Conservation (phyloP, 805 yeast species). For the Saccharomycopsis amapae region DNA sequence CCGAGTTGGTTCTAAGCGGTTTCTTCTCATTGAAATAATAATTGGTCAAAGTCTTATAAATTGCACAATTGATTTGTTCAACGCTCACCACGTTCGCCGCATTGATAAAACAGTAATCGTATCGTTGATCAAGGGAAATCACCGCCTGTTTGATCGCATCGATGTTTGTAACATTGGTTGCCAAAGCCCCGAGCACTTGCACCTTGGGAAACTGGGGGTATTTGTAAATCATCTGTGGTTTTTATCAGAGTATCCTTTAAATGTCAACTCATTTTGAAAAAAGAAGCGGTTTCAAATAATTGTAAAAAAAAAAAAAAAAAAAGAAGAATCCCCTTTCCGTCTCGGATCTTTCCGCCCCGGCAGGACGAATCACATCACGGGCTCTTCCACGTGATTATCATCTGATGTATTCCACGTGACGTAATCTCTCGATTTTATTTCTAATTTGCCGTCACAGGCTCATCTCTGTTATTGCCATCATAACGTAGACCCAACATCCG, state of each 20-base stretch:
- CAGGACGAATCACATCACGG: too few relatives aligned
- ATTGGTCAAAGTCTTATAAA: constrained; percentile 13
- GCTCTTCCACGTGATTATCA: too few relatives aligned
- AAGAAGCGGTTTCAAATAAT: too few relatives aligned
- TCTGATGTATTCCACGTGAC: too few relatives aligned
- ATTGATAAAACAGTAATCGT: constrained; percentile 18
- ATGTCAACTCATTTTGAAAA: neutral
- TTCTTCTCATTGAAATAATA: neutral
- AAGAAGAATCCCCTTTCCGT: too few relatives aligned
- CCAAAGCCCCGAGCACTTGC: constrained; percentile 6
- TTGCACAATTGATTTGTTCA: constrained; percentile 16
- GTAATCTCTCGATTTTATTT: too few relatives aligned
- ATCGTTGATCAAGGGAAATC: constrained; percentile 4
- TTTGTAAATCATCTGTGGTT: neutral
- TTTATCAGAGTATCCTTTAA: neutral
- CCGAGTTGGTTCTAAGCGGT: constrained; percentile 10
- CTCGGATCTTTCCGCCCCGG: too few relatives aligned
- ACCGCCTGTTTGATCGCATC: constrained; percentile 15
- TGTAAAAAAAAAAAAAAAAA: too few relatives aligned
- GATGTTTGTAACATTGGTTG: constrained; percentile 10
- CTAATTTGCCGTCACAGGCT: too few relatives aligned
- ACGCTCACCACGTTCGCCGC: constrained; percentile 13
- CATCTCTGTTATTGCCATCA: too few relatives aligned
- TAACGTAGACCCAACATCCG: too few relatives aligned
- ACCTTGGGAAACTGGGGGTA: constrained; percentile 16